Evolutionary conservation across 805 yeast genomes (phyloP).

Genomic region (Ogataea pini): DNA sequence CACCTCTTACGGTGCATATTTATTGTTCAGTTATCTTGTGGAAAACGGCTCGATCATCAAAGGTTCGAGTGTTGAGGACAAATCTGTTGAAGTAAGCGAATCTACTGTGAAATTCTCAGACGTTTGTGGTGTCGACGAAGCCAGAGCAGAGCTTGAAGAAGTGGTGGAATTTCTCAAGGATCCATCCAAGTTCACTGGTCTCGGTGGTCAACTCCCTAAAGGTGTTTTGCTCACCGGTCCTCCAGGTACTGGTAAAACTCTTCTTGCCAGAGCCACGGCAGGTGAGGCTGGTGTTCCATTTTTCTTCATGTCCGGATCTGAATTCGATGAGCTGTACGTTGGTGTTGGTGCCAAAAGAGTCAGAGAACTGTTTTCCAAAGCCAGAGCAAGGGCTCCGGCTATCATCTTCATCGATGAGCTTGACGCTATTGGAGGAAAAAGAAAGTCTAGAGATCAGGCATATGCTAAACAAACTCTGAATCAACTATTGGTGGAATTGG

Average conservation of each 20-base stretch:
- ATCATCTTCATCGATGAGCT: conserved; percentile 96
- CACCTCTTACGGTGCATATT: conserved; percentile 76
- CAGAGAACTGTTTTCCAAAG: conserved; percentile 89
- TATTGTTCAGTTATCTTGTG: conserved; percentile 72
- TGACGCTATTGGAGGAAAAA: conserved; percentile 97
- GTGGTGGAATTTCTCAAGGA: conserved; percentile 97
- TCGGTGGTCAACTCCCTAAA: conserved; percentile 96
- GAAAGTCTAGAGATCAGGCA: conserved; percentile 97
- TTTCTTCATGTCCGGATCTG: conserved; percentile 97
- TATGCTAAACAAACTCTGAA: conserved; percentile 96
- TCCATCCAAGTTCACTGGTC: conserved; percentile 92
- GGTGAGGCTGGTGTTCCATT: conserved; percentile 99
- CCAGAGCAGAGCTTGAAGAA: conserved; percentile 95
- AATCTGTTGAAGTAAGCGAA: conserved; percentile 27
- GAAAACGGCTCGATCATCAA: conserved; percentile 72
- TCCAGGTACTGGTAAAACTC: conserved; percentile 98
- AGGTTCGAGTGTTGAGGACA: conserved; percentile 27
- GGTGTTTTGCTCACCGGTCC: conserved; percentile 98
- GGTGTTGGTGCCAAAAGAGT: conserved; percentile 99
- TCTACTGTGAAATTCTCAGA: conserved; percentile 80
- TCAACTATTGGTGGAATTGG: conserved; percentile 92
- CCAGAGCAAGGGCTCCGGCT: conserved; percentile 94
- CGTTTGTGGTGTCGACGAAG: conserved; percentile 98
- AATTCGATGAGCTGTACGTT: conserved; percentile 95
- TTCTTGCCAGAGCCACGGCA: conserved; percentile 96